These are phyloP conservation scores for Talaromyces pinophilus DNA, from an alignment of 2,329 filamentous ascomycete species.

Conservation along the genomic window DNA sequence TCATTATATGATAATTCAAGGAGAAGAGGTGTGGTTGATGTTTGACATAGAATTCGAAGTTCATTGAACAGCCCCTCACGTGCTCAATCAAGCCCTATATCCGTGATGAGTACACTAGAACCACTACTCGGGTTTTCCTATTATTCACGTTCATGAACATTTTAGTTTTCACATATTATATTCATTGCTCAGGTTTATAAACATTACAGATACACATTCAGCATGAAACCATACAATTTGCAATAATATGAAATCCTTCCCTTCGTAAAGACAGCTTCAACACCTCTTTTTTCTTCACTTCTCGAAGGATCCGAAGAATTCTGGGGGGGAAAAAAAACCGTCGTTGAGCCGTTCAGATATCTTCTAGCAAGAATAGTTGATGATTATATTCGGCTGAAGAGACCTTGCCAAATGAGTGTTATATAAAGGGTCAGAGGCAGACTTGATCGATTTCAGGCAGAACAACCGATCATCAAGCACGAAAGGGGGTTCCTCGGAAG, in stretches of 20 bases:
- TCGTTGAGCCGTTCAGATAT: not conserved
- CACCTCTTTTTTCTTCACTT: not conserved
- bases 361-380: not conserved
- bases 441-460: not conserved
- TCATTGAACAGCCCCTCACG: not conserved
- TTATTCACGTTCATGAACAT: not conserved
- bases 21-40: not conserved
- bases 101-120: not conserved
- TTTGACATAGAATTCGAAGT: not conserved
- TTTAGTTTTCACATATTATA: not conserved
- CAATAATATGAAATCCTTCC: not conserved
- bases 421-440: not conserved
- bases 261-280: not conserved
- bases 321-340: not conserved
- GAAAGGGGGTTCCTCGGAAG: not conserved
- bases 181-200: not conserved
- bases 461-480: not conserved
- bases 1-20: not conserved
- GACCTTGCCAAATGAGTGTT: not conserved
- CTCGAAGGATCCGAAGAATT: not conserved
- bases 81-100: constrained; percentile 8
- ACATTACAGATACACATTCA: not conserved
- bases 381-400: not conserved
- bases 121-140: not conserved
- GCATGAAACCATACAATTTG: not conserved